These are phyloP conservation scores for Magnaporthales sp. DNA, from an alignment of 2,329 filamentous ascomycete species.

Conservation along the genomic window DNA sequence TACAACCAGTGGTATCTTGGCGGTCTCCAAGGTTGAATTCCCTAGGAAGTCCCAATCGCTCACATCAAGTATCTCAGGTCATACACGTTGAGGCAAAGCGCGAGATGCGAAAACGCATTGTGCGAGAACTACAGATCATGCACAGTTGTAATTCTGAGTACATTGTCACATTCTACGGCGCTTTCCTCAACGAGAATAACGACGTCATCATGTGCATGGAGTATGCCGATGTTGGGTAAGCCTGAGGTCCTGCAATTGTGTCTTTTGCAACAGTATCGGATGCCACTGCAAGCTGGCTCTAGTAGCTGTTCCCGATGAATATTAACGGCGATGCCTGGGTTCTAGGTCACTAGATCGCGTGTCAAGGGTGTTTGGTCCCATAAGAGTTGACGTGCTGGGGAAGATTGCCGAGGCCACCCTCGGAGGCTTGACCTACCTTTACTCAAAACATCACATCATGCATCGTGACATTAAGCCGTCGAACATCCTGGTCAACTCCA, in stretches of 20 bases:
- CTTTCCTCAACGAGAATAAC: conserved; percentile 91
- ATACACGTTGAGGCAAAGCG: conserved; percentile 98
- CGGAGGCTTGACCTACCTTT: conserved; percentile 88
- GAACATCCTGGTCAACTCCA: conserved; percentile 92
- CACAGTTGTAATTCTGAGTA: conserved; percentile 95
- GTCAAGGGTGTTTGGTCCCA: conserved; percentile 87
- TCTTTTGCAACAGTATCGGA: neutral
- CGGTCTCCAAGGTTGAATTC: neutral
- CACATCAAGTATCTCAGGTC: conserved; percentile 47
- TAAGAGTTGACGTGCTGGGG: conserved; percentile 90
- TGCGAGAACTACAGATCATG: conserved; percentile 96
- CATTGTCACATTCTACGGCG: conserved; percentile 96
- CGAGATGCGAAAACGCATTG: conserved; percentile 92
- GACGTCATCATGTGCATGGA: conserved; percentile 99
- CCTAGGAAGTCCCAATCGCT: conserved; percentile 7
- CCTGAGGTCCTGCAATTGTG: neutral
- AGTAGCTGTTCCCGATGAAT: neutral
- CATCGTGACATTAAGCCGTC: conserved; percentile 98
- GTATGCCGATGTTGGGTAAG: conserved; percentile 98
- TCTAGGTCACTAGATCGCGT: conserved; percentile 82
- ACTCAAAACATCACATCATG: conserved; percentile 95
- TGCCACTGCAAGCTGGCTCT: neutral
- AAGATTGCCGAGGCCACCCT: conserved; percentile 97
- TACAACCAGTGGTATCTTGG: neutral
- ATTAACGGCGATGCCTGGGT: conserved; percentile 5